A percentile compares a stretch with the other conserved stretches of the same genome.
Evolutionary conservation across 352 stramenopile species (phyloP).

Genomic region (Globisporangium uncinulatum): DNA sequence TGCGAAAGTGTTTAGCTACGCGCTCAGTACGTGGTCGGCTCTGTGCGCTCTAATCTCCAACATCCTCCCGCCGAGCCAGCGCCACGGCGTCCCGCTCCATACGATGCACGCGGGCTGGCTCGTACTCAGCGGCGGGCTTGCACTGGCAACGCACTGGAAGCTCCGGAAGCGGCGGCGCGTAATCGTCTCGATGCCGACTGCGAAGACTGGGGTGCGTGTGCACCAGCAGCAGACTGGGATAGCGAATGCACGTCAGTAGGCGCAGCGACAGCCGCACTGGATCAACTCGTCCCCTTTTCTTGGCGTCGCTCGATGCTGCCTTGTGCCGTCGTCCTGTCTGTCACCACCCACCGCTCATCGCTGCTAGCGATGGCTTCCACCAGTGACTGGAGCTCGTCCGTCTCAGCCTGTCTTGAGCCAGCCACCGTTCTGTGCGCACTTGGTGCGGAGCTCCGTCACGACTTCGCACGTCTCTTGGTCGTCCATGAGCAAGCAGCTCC

Average conservation of each 20-base stretch:
- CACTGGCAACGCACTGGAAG: neutral
- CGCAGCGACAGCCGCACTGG: too few relatives aligned
- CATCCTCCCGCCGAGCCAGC: constrained; percentile 10
- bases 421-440: constrained; percentile 45
- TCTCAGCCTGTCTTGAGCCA: constrained; percentile 51
- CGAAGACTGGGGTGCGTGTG: too few relatives aligned
- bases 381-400: too few relatives aligned
- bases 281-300: too few relatives aligned
- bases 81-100: constrained; percentile 18
- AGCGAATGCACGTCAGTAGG: too few relatives aligned
- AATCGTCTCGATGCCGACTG: constrained; percentile 20
- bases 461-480: constrained; percentile 68
- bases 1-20: constrained; percentile 33
- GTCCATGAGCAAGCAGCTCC: constrained; percentile 41
- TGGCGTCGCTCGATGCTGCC: too few relatives aligned
- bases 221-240: too few relatives aligned
- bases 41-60: constrained; percentile 28
- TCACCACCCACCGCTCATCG: too few relatives aligned
- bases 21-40: constrained; percentile 28
- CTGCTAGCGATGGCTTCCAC: too few relatives aligned
- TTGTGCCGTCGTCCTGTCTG: too few relatives aligned
- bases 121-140: neutral
- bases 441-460: constrained; percentile 40
- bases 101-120: constrained; percentile 10
- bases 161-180: neutral